Base-by-base conservation (phyloP, 768 basidiomycete species). In the Trametes punicea region DNA sequence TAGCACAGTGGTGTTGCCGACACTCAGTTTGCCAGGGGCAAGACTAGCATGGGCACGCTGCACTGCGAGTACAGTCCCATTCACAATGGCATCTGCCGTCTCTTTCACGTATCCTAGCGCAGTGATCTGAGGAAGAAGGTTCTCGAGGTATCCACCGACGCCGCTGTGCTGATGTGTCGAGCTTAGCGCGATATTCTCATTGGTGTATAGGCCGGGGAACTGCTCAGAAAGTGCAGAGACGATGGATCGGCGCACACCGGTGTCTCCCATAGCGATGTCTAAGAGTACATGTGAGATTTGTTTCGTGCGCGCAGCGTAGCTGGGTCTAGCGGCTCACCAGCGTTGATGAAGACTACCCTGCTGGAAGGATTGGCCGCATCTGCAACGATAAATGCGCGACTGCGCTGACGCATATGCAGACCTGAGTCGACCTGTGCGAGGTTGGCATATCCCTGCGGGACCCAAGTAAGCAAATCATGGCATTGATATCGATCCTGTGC, bases 191-290 rank as follows among this genome's bases (percentile, higher is more conserved):
- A 88, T 80, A 61, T 92, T 92, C n/a, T 73, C 74, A 59, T 84
- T 72, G 10, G 75, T 81, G 70, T 90, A 92, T 1, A 90, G 57
- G 0, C 81, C 82, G 1, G 85, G 81, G 65, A 79, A 88, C 40
- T 77, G 70, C 9, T 75, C 60, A 6, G 82, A 76, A 9, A 91
- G 76, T 36, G 78, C 71, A 4, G 75, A 66, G 26, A 91, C 78
- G 61, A 92, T 83, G 13, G 81, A 79, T 25, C 87, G 82, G 29
- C 88, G 84, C 33, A 89, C 73, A 23, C 88, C 89, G 2, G 81
- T 82, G 69, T 90, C 90, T 10, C 89, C 89, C 85, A 90, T 89
- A 38, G 83, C 87, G 47, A 90, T 88, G 66, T 92, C 89, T 84
- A 57, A 4, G 4, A 29, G 29, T 34, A 38, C 13, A 20, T 53